Evolutionary conservation across 768 basidiomycete species (phyloP), one percentile per base, ranked within the genome.

Genomic region (Leccinum subtestaceum): DNA sequence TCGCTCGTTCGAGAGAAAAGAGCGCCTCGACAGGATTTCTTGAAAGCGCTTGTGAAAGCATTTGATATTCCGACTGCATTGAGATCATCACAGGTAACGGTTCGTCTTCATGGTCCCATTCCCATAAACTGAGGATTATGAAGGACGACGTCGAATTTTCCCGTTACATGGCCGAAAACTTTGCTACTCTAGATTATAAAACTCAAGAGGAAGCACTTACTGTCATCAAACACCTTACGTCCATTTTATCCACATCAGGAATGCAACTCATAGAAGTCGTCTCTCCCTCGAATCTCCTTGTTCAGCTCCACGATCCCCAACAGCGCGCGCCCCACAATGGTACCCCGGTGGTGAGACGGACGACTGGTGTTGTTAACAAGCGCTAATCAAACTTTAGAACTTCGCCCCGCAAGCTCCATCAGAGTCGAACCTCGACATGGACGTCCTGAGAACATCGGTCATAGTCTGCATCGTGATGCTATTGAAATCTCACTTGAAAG

Each of bases 121-220:
- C 4, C 38, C 19, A 17, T 19, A 3, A 19, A 53, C 29, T 52
- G 15, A 60, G 13, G 47, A 21, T 31, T 31, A 13, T 36, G 27
- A 63, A 95, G 88, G 84, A 89, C 60, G 91, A 97, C 66, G 80
- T 95, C 54, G 85, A 89, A 52, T 93, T 98, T 69, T 82, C 82
- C 4, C 87, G 95, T 56, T 99, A 94, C 75, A 91, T 98, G 84
- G 88, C 93, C 0, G 97, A 98, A 70, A 98, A 98, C 67, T 88
- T 98, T 58, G 82, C 95, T 1, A 78, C 88, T 1, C 84, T 99
- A 60, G 95, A 98, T 34, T 98, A 95, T 79, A 98, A 94, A 77
- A 92, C 93, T 0, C 88, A 90, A 65, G 97, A 99, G 72, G 97
- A 98, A 74, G 87, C 89, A 5, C 76, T 98, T 54, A 86, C 89